These are phyloP conservation scores for Physaria fendleri DNA, from an alignment of 345 rosid species.

Conservation along the genomic window DNA sequence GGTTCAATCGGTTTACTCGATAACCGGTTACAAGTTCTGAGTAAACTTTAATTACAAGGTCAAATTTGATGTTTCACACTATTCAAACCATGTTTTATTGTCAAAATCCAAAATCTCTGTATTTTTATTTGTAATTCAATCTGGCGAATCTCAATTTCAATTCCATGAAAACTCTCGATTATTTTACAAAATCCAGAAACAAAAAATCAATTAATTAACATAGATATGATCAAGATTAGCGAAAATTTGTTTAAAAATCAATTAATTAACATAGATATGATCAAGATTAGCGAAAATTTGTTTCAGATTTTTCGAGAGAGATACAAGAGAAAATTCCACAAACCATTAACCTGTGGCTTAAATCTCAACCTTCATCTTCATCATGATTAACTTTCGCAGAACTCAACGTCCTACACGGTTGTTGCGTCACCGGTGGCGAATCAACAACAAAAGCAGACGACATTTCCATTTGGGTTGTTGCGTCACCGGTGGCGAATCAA, in stretches of 20 bases:
- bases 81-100: too few relatives aligned
- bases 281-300: conserved; percentile 2
- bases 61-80: too few relatives aligned
- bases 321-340: background rate
- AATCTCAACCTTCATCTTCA: conserved; percentile 29
- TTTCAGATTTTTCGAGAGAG: background rate
- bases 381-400: conserved; percentile 61
- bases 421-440: conserved; percentile 2
- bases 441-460: conserved; percentile 60
- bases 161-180: background rate
- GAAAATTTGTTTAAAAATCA: background rate
- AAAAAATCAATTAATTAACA: background rate
- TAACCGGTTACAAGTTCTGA: too few relatives aligned
- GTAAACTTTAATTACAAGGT: too few relatives aligned
- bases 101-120: too few relatives aligned
- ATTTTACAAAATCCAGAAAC: conserved; percentile 10
- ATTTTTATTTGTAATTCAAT: too few relatives aligned
- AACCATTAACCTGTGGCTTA: too few relatives aligned
- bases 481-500: conserved; percentile 29
- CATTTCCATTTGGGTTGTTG: conserved; percentile 67
- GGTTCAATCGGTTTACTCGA: too few relatives aligned
- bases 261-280: background rate
- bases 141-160: too few relatives aligned
- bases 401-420: conserved; percentile 33
- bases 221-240: background rate